Evolutionary conservation across 1,284 basidiomycete genomes (phyloP).

Genomic region (Heterobasidion annosum): DNA sequence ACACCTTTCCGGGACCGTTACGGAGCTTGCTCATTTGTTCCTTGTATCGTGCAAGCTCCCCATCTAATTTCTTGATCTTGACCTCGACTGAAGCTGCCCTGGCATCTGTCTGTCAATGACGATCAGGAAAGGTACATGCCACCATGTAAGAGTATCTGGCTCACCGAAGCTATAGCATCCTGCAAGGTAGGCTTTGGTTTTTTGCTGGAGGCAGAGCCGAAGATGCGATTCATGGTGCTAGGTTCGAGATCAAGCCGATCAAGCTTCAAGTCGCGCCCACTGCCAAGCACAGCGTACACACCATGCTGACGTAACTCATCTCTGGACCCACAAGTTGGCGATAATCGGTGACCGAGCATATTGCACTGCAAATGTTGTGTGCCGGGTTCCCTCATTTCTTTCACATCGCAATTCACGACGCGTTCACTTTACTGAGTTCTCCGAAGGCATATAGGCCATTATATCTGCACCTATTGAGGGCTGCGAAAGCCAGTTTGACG

Average conservation of each 20-base stretch:
- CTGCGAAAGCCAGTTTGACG: too few relatives aligned
- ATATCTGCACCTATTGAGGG: too few relatives aligned
- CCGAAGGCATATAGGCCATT: too few relatives aligned
- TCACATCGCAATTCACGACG: too few relatives aligned
- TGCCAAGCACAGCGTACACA: too few relatives aligned
- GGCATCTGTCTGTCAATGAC: conserved; percentile 65
- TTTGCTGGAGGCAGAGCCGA: conserved; percentile 66
- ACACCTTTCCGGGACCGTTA: conserved; percentile 91
- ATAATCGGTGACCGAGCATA: too few relatives aligned
- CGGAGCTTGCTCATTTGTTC: conserved; percentile 95
- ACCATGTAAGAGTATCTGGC: conserved; percentile 16
- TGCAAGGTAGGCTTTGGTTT: conserved; percentile 85
- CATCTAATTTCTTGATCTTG: conserved; percentile 95
- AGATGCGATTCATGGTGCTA: conserved; percentile 68
- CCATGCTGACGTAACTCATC: too few relatives aligned
- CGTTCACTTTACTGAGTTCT: too few relatives aligned
- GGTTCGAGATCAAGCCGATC: background rate
- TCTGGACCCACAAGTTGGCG: too few relatives aligned
- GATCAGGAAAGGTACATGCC: conserved; percentile 5
- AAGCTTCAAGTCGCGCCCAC: background rate
- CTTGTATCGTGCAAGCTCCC: conserved; percentile 87
- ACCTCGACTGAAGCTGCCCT: conserved; percentile 90
- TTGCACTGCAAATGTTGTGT: too few relatives aligned
- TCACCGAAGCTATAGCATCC: conserved; percentile 85
- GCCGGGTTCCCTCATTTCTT: too few relatives aligned